Base-by-base conservation (phyloP, 441 rosid genomes). In the Melianthus villosus region DNA sequence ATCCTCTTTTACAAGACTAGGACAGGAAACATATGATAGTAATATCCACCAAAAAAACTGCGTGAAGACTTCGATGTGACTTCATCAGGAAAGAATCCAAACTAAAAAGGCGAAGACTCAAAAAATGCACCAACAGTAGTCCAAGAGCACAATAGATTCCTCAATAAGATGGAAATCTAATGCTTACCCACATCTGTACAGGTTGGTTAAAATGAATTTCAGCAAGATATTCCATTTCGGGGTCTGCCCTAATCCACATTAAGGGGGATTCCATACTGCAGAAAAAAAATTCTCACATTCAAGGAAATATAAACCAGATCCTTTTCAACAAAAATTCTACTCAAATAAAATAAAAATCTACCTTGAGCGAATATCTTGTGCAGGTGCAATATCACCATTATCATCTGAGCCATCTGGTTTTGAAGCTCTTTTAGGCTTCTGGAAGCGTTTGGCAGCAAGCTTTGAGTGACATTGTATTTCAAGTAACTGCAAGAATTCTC, bases 141-240 rank as follows among this genome's bases (percentile, higher is more conserved):
- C 20, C 16, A 36, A 15, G 16, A 44, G 25, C 23, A 39, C 23
- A 34, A 57, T 16, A 38, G 22, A 9, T 6, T 20, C 28, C 29
- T 42, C 42, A 26, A 30, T 26, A 38, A 9, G 34, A 34, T 35
- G 29, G 41, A 16, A 38, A 22, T 27, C 3, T 34, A 9, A 19
- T 19, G 38, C 98, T 69, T 77, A 84, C 98, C 96, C 98, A 89
- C 98, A 84, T 89, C 74, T 81, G 98, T 37, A 84, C 73, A 52
- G 98, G 96, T 72, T 89, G 98, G 63, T 79, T 84, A 60, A 84
- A 75, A 58, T 89, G 89, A 70, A 84, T 67, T 72, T 84, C 98
- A 52, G 96, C 77, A 51, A 89, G 75, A 56, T 89, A 84, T 62
- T 89, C 98, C 89, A 89, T 84, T 65, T 89, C 98, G 19, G 98